phyloP scores from a whole-genome alignment of 75 land plant species.

The Pinus albicaulis region DNA sequence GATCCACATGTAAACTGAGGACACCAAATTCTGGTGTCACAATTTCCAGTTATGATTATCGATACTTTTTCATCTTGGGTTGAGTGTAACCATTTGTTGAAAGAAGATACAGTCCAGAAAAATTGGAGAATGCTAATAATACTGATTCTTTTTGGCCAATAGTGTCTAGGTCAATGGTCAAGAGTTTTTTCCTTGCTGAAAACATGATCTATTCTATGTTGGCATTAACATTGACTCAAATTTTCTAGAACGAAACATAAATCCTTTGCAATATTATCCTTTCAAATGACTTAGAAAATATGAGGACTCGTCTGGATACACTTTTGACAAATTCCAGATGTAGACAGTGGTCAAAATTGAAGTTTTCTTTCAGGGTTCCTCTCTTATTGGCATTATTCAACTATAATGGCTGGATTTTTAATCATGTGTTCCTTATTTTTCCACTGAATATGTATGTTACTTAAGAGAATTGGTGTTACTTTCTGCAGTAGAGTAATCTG shows the following conservation, averaged over 20 bases:
- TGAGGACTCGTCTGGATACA: not conserved
- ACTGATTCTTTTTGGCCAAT: too few relatives aligned
- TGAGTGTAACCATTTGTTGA: too few relatives aligned
- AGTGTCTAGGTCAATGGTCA: too few relatives aligned
- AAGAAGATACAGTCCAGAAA: too few relatives aligned
- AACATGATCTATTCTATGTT: too few relatives aligned
- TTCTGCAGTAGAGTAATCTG: constrained; percentile 63
- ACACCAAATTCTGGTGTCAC: too few relatives aligned
- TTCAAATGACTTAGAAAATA: not conserved
- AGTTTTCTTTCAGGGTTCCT: not conserved
- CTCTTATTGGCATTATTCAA: not conserved
- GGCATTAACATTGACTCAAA: too few relatives aligned
- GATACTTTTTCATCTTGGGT: too few relatives aligned
- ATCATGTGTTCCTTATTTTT: not conserved
- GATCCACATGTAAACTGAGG: too few relatives aligned
- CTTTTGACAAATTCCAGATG: not conserved
- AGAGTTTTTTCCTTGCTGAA: too few relatives aligned
- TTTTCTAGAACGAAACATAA: not conserved
- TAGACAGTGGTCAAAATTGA: not conserved
- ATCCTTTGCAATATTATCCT: not conserved
- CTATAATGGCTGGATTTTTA: not conserved
- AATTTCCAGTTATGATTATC: too few relatives aligned
- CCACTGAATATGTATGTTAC: not conserved
- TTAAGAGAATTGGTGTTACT: not conserved
- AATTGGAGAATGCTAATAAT: too few relatives aligned